Base-by-base conservation (phyloP, 1,284 basidiomycete species). In the Malassezia japonica region DNA sequence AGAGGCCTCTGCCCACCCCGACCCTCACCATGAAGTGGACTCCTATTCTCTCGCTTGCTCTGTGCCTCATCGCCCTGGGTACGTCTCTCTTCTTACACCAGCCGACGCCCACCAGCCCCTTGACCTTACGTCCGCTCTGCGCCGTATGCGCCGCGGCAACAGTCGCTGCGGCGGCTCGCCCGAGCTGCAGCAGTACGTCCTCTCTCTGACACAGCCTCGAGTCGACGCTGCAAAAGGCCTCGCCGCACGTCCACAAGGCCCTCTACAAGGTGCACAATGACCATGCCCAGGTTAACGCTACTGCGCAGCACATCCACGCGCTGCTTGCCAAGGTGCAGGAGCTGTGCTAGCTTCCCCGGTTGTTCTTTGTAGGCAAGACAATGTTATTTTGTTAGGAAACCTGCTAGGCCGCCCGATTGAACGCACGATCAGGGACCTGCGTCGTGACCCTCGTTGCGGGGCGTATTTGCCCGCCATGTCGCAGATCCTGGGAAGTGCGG, bases 121-220 rank as follows among this genome's bases (percentile, higher is more conserved):
- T 4, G 24, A 9, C 23, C 10, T 40, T 5, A 21, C n/a, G n/a
- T n/a, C 38, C 21, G 15, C 38, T 7, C 4, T 13, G 38, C 10
- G 15, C 24, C 38, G 38, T 4, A 6, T 24, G 38, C 38, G 13
- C n/a, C 38, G 38, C 20, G 12, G 36, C 20, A 23, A 23, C 1
- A 6, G 6, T 4, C 29, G 32, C 16, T 34, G 42, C 24, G 5
- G 27, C 6, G 42, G 31, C 29, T 32, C 42, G 9, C 21, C 32
- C n/a, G 42, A 44, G 27, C 16, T 47, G 28, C 48, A 48, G 23
- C 15, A 40, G 44, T 52, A 38, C 24, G 44, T 35, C 8, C 5
- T 23, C 6, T 7, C 32, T 39, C 12, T 33, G 13, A 25, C 3
- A 8, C 16, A 46, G 39, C n/a, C 48, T 52, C 23, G 27, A 52